Evolutionary conservation across 2,329 filamentous ascomycete species (phyloP), one percentile per base, ranked within the genome.

Genomic region (Aspergillus aculeatinus): DNA sequence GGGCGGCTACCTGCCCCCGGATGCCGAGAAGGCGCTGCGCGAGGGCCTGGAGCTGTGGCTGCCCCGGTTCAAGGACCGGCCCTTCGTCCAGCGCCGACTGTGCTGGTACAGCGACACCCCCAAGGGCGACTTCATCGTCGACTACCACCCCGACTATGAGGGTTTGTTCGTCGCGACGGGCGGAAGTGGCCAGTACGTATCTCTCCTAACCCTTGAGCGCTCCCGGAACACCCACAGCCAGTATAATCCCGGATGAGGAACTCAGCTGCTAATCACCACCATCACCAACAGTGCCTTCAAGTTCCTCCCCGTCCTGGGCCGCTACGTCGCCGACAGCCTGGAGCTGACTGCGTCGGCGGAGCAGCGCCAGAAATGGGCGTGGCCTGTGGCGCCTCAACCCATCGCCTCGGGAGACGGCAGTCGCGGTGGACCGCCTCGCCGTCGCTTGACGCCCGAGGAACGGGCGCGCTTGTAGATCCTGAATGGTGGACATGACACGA

Each of bases 301-400:
- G 74, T 89, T 89, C 70, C 71, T 89, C 54, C 87, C 87, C 0
- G 82, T 89, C 5, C 75, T 89, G 10, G 87, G 87, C 9, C 82
- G 85, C 29, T 84, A 83, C 70, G 79, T 88, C n/a, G 39, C 39
- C 3, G 39, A 44, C 16, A 19, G 39, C 39, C 39, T 44, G 52
- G n/a, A 44, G 39, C 16, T 16, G 16, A 44, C 39, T 44, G 39
- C 39, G 39, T 44, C 39, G 39, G 39, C 16, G 14, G 39, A 44
- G 39, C 39, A 44, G 39, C 39, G 39, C 39, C 21, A 48, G 35
- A 29, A 55, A 27, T n/a, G 52, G 39, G 39, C 39, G 39, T 44
- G 39, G 39, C 39, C 39, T 4, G 39, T 44, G 16, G 39, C 39
- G 39, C 39, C 39, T 6, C 39, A 9, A 5, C 39, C 39, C 39